Percentiles rank a stretch among this genome's conserved stretches.
Evolutionary conservation across 2,329 filamentous ascomycete species (phyloP).

Genomic region (Diaporthe sp.): DNA sequence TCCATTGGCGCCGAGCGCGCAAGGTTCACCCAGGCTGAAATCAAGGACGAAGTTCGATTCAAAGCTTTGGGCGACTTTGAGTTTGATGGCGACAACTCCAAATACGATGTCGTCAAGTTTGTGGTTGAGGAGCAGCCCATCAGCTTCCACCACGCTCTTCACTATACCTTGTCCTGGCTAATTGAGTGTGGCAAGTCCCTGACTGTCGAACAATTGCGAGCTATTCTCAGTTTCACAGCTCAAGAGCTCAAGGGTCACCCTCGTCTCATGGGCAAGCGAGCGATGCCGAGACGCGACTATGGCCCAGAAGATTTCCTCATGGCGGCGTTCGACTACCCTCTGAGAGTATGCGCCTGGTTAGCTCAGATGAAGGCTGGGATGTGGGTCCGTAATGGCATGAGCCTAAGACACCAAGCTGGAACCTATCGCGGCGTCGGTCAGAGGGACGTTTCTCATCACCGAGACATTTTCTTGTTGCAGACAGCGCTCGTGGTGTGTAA

Average conservation of each 20-base stretch:
- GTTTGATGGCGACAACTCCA: constrained; percentile 72
- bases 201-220: constrained; percentile 73
- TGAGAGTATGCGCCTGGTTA: constrained; percentile 95
- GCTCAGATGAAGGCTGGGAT: constrained; percentile 98
- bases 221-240: constrained; percentile 78
- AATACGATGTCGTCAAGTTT: constrained; percentile 84
- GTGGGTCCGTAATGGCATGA: constrained; percentile 99
- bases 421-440: constrained; percentile 92
- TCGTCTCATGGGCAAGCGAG: constrained; percentile 70
- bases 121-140: constrained; percentile 90
- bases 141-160: constrained; percentile 96
- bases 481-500: constrained; percentile 90
- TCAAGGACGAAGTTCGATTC: constrained; percentile 88
- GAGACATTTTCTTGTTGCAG: constrained; percentile 94
- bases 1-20: constrained; percentile 90
- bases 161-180: constrained; percentile 97
- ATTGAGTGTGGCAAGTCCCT: constrained; percentile 89
- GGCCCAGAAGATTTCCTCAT: constrained; percentile 84
- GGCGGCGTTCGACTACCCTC: constrained; percentile 90
- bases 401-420: constrained; percentile 92
- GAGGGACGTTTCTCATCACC: constrained; percentile 91
- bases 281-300: constrained; percentile 68
- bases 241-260: constrained; percentile 77
- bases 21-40: constrained; percentile 87
- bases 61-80: constrained; percentile 83